Base-by-base conservation (phyloP, 176 grass and related monocot species). In the Echinochloa phyllopogon region DNA sequence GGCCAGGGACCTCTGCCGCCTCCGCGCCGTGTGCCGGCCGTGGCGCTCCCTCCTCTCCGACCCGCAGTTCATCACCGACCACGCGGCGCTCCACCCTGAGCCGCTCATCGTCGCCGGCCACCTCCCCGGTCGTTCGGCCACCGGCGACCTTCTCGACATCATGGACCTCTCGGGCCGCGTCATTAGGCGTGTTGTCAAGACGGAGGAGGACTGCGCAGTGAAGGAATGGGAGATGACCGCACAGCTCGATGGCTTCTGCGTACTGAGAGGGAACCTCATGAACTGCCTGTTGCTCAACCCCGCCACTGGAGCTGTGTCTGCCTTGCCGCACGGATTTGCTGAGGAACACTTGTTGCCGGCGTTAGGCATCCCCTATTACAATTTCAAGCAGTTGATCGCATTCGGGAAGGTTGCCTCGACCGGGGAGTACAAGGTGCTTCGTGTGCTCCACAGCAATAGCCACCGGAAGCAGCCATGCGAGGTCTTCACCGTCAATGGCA, bases 81-180 rank as follows among this genome's bases (percentile, higher is more conserved):
- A 58, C 56, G 20, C 21, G 21, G 56, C 21, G 8, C 56, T 20
- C 20, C 56, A 58, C 56, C 56, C 21, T 1, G 56, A 23, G 20
- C 56, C 56, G 56, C 56, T 58, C 21, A 58, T 59, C 57, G n/a
- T 59, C 57, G 57, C 57, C 3, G 57, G 6, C 57, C 0, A 12
- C n/a, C 2, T 2, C 52, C 0, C 6, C n/a, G 3, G 24, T 59
- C 10, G n/a, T 10, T 3, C 3, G 8, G 0, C 2, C n/a, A 3
- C 8, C n/a, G 21, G 18, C n/a, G 8, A 0, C 57, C 8, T 23
- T 3, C 10, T 24, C 0, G 8, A 24, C 57, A 24, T 59, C 57
- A 23, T 59, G 20, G 9, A 11, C 57, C n/a, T 24, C 57, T 11
- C 57, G 9, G 57, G 56, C 56, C 21, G 21, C 17, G 21, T 58